A percentile compares a stretch with the other conserved stretches of the same genome.
Conservation (phyloP, 345 rosid genomes). For the Lepidium didymum region DNA sequence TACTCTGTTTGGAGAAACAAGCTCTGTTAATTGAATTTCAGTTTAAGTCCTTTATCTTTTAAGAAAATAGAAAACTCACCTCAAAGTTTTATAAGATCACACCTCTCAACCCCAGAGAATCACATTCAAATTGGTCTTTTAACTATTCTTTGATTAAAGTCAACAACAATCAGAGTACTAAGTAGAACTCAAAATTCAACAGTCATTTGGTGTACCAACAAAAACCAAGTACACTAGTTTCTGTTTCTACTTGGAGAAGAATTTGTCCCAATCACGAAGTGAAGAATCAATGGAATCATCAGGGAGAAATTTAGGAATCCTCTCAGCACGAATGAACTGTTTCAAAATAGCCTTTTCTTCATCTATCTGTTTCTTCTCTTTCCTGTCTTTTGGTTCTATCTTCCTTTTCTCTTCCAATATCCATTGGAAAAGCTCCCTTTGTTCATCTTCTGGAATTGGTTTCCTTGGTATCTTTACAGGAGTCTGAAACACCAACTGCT, state of each 20-base stretch:
- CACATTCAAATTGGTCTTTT: not conserved
- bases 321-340: conserved; percentile 46
- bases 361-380: conserved; percentile 46
- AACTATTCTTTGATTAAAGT: conserved; percentile 14
- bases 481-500: conserved; percentile 9
- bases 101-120: not conserved
- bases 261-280: conserved; percentile 21
- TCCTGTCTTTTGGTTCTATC: conserved; percentile 39
- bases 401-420: conserved; percentile 72
- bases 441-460: conserved; percentile 64
- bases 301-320: conserved; percentile 40
- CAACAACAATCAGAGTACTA: not conserved
- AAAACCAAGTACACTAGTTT: conserved; percentile 12
- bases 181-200: not conserved
- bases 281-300: conserved; percentile 31
- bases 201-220: conserved; percentile 7
- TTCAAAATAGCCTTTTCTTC: conserved; percentile 71
- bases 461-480: conserved; percentile 31
- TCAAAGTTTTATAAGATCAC: not conserved
- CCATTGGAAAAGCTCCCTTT: conserved; percentile 66
- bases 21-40: not conserved
- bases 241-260: conserved; percentile 22
- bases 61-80: not conserved
- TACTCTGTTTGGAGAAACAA: not conserved
- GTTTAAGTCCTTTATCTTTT: not conserved